These are phyloP conservation scores for Pyrus betulifolia DNA, from an alignment of 306 rosid species.

Conservation along the genomic window DNA sequence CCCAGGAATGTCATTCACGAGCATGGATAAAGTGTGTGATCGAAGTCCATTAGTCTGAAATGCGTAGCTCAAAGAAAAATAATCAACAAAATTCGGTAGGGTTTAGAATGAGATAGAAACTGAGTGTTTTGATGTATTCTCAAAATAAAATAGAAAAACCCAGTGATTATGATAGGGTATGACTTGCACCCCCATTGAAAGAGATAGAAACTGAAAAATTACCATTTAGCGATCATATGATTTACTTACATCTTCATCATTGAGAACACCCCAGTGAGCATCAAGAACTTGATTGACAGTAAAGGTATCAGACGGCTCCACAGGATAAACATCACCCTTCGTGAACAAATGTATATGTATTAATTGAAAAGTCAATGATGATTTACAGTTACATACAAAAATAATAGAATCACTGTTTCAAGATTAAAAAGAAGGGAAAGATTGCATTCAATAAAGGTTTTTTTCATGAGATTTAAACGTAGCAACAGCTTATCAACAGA, in stretches of 20 bases:
- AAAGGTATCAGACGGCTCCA: slow-evolving; percentile 51
- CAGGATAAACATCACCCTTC: slow-evolving; percentile 94
- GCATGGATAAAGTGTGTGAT: slow-evolving; percentile 79
- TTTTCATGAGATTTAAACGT: background rate
- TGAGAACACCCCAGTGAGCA: slow-evolving; percentile 85
- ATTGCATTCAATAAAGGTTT: background rate
- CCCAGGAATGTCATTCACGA: slow-evolving; percentile 72
- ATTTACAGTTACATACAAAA: slow-evolving; percentile 14
- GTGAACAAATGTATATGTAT: background rate
- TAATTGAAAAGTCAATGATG: background rate
- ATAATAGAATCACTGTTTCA: slow-evolving; percentile 5
- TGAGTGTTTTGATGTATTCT: no score
- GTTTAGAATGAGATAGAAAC: no score
- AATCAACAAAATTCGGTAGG: background rate
- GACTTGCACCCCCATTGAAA: background rate
- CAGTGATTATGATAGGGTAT: background rate
- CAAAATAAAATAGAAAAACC: background rate
- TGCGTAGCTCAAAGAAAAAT: slow-evolving; percentile 1
- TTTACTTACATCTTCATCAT: slow-evolving; percentile 70
- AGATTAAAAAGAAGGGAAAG: background rate
- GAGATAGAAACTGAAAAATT: background rate
- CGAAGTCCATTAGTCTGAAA: slow-evolving; percentile 66
- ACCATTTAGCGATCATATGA: background rate
- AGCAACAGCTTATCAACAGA: background rate
- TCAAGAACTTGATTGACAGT: slow-evolving; percentile 71